Evolutionary conservation across 352 stramenopile species (phyloP), one percentile per base, ranked within the genome.

Genomic region (Pilasporangium apinafurcum): DNA sequence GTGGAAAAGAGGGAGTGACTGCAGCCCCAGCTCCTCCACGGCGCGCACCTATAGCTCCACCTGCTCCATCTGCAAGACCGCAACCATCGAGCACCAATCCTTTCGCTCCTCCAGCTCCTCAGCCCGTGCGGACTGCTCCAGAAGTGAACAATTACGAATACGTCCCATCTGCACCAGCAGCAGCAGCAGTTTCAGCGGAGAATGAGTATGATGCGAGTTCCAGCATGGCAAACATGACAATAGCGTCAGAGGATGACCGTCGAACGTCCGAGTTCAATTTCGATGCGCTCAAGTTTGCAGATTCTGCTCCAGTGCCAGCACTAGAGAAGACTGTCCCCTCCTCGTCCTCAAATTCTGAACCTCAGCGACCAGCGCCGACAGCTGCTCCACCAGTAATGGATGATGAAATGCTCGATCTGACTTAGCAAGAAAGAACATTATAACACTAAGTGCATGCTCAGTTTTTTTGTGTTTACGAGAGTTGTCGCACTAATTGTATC

Each of bases 371-470:
- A 17, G 9, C 37, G 20, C 22, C 13, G 42, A 2, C 62, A 55
- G 32, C 41, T 25, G 31, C 46, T 0, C 46, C 55, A n/a, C 43
- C 52, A 22, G 44, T 44, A 20, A 45, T 66, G 30, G 65, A 86
- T 21, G 78, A 87, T 28, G 78, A 86, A 31, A 61, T 70, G 45
- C 79, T 88, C 31, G 78, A 91, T 44, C 65, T 91, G 24, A 91
- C 78, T 27, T 90, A 77, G 50, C 18, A 30, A n/a, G 14, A 27
- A 9, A 7, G 1, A 16, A 50, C n/a, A n/a, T n/a, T n/a, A n/a
- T n/a, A n/a, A n/a, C n/a, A n/a, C n/a, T n/a, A 50, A n/a, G n/a
- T 5, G 25, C 28, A 5, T 45, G 26, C 24, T 14, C 36, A 12
- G 16, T 7, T 12, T 35, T 5, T 43, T 7, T 49, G 41, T 58